Evolutionary conservation across 2,329 filamentous ascomycete species (phyloP).

Genomic region (Penicillium sp.): DNA sequence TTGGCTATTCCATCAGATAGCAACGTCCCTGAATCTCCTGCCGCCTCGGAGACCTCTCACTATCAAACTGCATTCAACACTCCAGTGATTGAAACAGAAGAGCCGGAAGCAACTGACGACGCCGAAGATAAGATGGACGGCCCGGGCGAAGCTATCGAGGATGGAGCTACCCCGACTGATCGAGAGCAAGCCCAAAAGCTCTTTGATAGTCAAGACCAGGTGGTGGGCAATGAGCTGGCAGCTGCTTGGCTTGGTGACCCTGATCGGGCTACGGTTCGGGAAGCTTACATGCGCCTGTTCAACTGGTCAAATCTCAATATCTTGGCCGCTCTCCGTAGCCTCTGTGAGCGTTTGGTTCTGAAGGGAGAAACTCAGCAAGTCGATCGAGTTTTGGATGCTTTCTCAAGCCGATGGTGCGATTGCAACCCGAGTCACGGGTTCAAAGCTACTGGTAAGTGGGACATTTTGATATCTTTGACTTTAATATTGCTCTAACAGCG

Average conservation of each 20-base stretch:
- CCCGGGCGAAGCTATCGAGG: slow-evolving; percentile 18
- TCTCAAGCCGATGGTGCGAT: slow-evolving; percentile 86
- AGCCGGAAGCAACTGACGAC: slow-evolving; percentile 19
- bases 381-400: slow-evolving; percentile 86
- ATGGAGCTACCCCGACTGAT: slow-evolving; percentile 61
- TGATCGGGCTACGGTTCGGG: slow-evolving; percentile 54
- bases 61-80: slow-evolving; percentile 48
- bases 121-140: slow-evolving; percentile 18
- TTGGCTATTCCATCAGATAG: slow-evolving; percentile 25
- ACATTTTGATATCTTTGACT: background rate
- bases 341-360: slow-evolving; percentile 79
- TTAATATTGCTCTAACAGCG: slow-evolving; percentile 30
- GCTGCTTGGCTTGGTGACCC: slow-evolving; percentile 78
- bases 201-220: slow-evolving; percentile 75
- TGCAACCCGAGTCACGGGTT: slow-evolving; percentile 94
- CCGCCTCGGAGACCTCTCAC: slow-evolving; percentile 41
- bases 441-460: slow-evolving; percentile 70
- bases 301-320: slow-evolving; percentile 82
- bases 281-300: slow-evolving; percentile 89
- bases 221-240: slow-evolving; percentile 74
- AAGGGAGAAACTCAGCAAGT: slow-evolving; percentile 95
- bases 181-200: slow-evolving; percentile 76
- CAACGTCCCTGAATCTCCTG: slow-evolving; percentile 28
- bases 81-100: slow-evolving; percentile 35
- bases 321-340: slow-evolving; percentile 69